Evolutionary conservation across 352 stramenopile species (phyloP).

Genomic region (Blastocystis sp.): DNA sequence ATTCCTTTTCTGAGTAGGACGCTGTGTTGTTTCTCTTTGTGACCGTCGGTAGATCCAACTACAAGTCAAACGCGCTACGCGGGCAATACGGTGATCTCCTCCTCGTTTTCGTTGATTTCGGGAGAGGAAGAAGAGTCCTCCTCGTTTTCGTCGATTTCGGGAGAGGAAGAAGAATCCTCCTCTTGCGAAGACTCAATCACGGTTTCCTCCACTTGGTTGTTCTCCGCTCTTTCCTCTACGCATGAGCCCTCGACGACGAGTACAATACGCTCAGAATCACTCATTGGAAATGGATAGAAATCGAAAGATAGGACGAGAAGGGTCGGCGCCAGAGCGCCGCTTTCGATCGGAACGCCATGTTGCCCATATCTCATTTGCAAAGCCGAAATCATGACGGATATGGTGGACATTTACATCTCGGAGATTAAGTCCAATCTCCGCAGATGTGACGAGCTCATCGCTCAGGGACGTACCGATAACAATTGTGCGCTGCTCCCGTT

Average conservation of each 20-base stretch:
- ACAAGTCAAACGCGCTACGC: no score
- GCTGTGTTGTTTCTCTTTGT: conserved; percentile 38
- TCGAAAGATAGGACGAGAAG: neutral
- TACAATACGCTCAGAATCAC: conserved; percentile 3
- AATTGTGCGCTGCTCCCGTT: neutral
- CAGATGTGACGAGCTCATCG: conserved; percentile 47
- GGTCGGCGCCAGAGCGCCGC: conserved; percentile 10
- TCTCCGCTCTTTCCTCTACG: conserved; percentile 32
- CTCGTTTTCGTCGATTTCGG: neutral
- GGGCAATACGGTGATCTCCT: no score
- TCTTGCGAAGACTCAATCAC: conserved; percentile 19
- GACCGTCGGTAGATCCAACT: conserved; percentile 25
- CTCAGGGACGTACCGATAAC: conserved; percentile 67
- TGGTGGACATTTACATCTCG: conserved; percentile 72
- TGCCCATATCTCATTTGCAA: neutral
- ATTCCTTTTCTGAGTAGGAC: conserved; percentile 35
- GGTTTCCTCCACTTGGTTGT: neutral
- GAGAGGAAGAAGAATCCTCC: neutral
- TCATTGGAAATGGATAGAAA: conserved; percentile 21
- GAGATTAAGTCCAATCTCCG: conserved; percentile 68
- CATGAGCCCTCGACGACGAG: neutral
- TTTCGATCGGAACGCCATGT: neutral
- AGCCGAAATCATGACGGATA: conserved; percentile 51
- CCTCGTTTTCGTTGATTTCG: neutral
- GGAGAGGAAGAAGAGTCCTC: neutral